phyloP scores from a whole-genome alignment of 345 rosid genomes.

The Lumnitzera racemosa region DNA sequence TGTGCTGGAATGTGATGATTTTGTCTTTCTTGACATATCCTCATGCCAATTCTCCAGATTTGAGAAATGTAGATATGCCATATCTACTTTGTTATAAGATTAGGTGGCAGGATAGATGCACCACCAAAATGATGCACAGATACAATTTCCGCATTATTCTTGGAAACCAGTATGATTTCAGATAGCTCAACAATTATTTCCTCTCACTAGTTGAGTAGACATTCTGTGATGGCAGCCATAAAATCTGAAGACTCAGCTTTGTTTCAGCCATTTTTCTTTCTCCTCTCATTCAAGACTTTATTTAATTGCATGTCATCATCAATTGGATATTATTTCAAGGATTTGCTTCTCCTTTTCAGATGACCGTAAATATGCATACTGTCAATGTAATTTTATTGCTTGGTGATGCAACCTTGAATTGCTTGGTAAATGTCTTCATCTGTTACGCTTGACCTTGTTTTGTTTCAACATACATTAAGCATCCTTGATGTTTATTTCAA shows the following conservation, averaged over 20 bases:
- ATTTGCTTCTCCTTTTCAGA: slow-evolving; percentile 24
- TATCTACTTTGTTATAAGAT: too few relatives aligned
- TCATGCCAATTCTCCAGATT: not conserved
- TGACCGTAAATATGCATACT: slow-evolving; percentile 60
- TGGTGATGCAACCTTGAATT: slow-evolving; percentile 49
- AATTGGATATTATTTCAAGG: slow-evolving; percentile 1
- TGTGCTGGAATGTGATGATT: too few relatives aligned
- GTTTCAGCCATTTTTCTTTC: not conserved
- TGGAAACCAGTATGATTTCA: too few relatives aligned
- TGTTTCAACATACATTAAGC: not conserved
- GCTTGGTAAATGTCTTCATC: slow-evolving; percentile 32
- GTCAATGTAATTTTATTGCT: slow-evolving; percentile 49
- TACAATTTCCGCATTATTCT: too few relatives aligned
- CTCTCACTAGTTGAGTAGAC: too few relatives aligned
- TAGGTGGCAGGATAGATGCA: too few relatives aligned
- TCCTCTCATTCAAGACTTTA: not conserved
- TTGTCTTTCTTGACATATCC: too few relatives aligned
- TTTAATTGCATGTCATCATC: not conserved
- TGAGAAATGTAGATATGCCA: too few relatives aligned
- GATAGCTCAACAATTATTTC: too few relatives aligned
- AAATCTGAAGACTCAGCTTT: too few relatives aligned
- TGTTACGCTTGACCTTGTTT: not conserved
- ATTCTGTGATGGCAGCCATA: too few relatives aligned
- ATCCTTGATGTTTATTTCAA: not conserved
- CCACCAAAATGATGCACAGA: too few relatives aligned